A percentile compares a stretch with the other conserved stretches of the same genome.
Conservation (phyloP, 2,329 filamentous ascomycete genomes). For the Samsoniella hepiali region DNA sequence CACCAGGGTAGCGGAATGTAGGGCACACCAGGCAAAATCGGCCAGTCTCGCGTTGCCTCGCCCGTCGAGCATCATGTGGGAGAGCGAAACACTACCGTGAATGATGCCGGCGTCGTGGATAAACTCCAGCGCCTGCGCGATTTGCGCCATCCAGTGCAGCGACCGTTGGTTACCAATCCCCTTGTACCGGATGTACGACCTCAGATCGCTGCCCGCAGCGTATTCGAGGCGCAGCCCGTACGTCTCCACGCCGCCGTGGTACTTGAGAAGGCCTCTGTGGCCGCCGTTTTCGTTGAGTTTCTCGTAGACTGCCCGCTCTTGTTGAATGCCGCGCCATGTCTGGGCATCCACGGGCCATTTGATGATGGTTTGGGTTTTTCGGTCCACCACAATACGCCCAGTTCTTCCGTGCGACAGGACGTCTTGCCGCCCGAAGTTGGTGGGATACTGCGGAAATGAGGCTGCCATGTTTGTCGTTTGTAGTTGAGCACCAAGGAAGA, state of each 20-base stretch:
- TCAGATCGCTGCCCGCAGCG: neutral
- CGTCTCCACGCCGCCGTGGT: neutral
- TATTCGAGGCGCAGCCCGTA: constrained; percentile 3
- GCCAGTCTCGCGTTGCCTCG: neutral
- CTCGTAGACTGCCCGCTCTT: neutral
- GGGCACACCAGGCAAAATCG: constrained; percentile 3
- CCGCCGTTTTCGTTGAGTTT: neutral
- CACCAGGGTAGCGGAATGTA: neutral
- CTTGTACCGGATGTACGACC: neutral
- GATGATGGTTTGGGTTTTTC: neutral
- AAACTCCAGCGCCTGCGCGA: neutral
- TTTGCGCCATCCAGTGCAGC: neutral
- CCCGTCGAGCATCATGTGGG: neutral
- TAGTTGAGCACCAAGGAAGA: neutral
- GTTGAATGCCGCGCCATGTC: neutral
- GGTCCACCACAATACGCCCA: neutral
- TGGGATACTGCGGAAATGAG: neutral
- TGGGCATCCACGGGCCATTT: neutral
- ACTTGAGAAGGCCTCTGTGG: neutral
- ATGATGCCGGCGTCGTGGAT: neutral
- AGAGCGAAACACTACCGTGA: neutral
- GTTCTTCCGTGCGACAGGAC: neutral
- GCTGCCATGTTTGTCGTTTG: neutral
- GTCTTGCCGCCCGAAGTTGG: neutral
- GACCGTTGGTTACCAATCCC: neutral